These are phyloP conservation scores for Fusarium sp. DNA, from an alignment of 2,329 filamentous ascomycete genomes.

Conservation along the genomic window DNA sequence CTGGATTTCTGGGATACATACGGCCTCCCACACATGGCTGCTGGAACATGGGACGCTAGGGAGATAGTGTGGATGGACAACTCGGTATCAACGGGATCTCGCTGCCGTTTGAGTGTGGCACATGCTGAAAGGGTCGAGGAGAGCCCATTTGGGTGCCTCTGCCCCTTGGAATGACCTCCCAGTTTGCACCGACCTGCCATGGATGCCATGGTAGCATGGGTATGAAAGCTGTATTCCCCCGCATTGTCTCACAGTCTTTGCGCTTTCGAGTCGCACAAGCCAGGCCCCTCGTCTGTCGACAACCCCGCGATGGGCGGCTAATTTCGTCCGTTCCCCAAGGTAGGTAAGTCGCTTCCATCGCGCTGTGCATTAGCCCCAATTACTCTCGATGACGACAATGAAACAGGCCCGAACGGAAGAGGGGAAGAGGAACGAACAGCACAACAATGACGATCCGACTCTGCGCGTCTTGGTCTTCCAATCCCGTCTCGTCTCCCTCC, in stretches of 20 bases:
- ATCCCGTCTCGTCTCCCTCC: background rate
- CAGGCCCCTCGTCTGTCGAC: background rate
- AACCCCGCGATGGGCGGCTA: slow-evolving; percentile 5
- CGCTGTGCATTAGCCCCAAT: slow-evolving; percentile 4
- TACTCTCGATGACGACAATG: slow-evolving; percentile 9
- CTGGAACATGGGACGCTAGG: slow-evolving; percentile 31
- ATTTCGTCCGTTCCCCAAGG: background rate
- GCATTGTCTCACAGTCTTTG: slow-evolving; percentile 1
- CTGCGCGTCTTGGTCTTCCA: slow-evolving; percentile 14
- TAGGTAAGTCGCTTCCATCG: background rate
- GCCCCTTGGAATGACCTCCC: background rate
- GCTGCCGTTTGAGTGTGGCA: slow-evolving; percentile 3
- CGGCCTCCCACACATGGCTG: slow-evolving; percentile 16
- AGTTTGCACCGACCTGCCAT: background rate
- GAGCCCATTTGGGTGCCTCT: background rate
- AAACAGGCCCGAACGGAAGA: slow-evolving; percentile 3
- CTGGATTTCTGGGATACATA: slow-evolving; percentile 1
- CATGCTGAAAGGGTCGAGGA: background rate
- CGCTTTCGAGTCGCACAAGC: slow-evolving; percentile 2
- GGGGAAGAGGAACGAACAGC: background rate
- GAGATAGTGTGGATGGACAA: slow-evolving; percentile 18
- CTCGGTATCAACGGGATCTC: slow-evolving; percentile 20
- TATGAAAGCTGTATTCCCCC: background rate
- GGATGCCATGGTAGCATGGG: background rate
- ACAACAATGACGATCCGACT: slow-evolving; percentile 31